These are phyloP conservation scores for Arthrinium puccinioides DNA, from an alignment of 2,329 filamentous ascomycete species.

Conservation along the genomic window DNA sequence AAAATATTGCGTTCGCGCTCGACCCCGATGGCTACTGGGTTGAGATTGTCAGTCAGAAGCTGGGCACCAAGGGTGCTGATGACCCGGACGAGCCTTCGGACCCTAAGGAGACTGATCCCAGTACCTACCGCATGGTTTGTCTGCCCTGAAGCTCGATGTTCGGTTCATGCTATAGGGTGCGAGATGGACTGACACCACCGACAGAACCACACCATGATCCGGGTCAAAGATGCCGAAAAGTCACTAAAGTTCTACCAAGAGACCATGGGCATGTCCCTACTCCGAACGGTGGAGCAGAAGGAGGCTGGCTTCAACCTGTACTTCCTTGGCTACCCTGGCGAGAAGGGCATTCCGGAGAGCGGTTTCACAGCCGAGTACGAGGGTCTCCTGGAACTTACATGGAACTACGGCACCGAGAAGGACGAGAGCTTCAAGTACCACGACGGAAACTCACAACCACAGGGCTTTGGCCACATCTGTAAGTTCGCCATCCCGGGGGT, in stretches of 20 bases:
- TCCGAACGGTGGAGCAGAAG: conserved; percentile 64
- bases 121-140: conserved; percentile 64
- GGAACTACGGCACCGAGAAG: conserved; percentile 79
- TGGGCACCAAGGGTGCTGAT: conserved; percentile 30
- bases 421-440: conserved; percentile 81
- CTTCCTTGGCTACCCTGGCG: conserved; percentile 74
- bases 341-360: conserved; percentile 44
- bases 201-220: conserved; percentile 88
- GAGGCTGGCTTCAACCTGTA: conserved; percentile 80
- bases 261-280: conserved; percentile 77
- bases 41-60: conserved; percentile 70
- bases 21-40: conserved; percentile 88
- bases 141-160: neutral
- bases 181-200: neutral
- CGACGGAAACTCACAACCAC: conserved; percentile 83
- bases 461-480: conserved; percentile 94
- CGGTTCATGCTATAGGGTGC: neutral
- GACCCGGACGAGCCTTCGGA: conserved; percentile 62
- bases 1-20: conserved; percentile 80
- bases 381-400: conserved; percentile 84
- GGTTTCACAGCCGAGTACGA: conserved; percentile 61
- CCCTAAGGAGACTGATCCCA: conserved; percentile 59
- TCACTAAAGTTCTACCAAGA: conserved; percentile 79
- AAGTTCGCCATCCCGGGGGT: conserved; percentile 23
- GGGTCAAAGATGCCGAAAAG: conserved; percentile 74